Evolutionary conservation across 2,329 filamentous ascomycete genomes (phyloP).

Genomic region (Sclerotinia trifoliorum): DNA sequence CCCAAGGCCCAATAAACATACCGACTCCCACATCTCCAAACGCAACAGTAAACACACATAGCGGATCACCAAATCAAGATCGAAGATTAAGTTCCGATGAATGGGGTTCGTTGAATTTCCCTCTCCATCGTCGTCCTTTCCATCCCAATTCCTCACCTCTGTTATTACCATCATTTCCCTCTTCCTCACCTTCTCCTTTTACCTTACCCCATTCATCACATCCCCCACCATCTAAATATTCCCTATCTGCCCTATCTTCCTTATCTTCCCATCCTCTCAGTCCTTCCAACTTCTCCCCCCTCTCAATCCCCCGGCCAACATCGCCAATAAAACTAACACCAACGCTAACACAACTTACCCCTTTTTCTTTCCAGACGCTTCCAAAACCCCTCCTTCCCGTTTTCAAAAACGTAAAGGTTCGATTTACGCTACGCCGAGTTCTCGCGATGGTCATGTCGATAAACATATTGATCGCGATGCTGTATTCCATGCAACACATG

Average conservation of each 20-base stretch:
- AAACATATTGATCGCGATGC: constrained; percentile 54
- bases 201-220: constrained; percentile 12
- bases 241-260: neutral
- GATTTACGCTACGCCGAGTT: constrained; percentile 64
- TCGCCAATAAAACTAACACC: neutral
- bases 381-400: constrained; percentile 39
- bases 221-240: neutral
- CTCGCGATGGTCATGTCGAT: constrained; percentile 63
- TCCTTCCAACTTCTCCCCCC: neutral
- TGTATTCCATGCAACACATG: constrained; percentile 58
- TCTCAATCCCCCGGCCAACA: neutral
- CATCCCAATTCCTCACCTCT: constrained; percentile 9
- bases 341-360: constrained; percentile 1
- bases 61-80: constrained; percentile 9
- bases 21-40: constrained; percentile 1
- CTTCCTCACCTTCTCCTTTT: constrained; percentile 15
- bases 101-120: constrained; percentile 21
- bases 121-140: neutral
- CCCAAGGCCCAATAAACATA: constrained; percentile 6
- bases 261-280: neutral
- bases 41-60: neutral
- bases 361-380: constrained; percentile 2
- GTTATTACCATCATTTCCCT: constrained; percentile 7
- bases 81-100: constrained; percentile 24
- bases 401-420: constrained; percentile 70